phyloP scores from a whole-genome alignment of 2,329 filamentous ascomycete genomes.

The Pleoardoris graminearum region DNA sequence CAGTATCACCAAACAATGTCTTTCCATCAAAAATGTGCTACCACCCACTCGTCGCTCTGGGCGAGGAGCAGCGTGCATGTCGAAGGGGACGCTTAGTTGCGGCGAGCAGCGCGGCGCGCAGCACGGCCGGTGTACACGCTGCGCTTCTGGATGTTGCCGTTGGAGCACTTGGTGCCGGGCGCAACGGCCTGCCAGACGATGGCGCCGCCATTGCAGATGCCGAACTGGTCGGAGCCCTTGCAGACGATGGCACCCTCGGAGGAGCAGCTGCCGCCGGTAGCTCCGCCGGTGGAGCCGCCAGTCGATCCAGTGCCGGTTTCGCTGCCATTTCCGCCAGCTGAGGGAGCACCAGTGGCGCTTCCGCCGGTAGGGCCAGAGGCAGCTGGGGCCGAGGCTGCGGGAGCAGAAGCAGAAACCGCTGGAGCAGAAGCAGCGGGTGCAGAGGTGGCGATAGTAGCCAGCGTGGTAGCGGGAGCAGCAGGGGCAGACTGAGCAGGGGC shows the following conservation, averaged over 20 bases:
- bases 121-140: conserved; percentile 34
- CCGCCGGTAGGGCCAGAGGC: neutral
- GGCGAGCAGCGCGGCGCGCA: conserved; percentile 22
- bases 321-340: neutral
- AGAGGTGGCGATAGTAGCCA: no score
- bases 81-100: conserved; percentile 1
- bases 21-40: neutral
- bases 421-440: no score
- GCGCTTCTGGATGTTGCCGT: conserved; percentile 46
- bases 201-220: conserved; percentile 49
- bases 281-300: conserved; percentile 17
- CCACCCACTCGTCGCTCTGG: no score
- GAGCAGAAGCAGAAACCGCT: conserved; percentile 24
- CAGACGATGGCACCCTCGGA: conserved; percentile 46
- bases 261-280: conserved; percentile 16
- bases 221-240: conserved; percentile 47
- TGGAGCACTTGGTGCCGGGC: conserved; percentile 49
- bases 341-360: conserved; percentile 10
- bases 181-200: conserved; percentile 49
- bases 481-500: conserved; percentile 30
- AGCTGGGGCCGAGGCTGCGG: conserved; percentile 7
- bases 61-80: no score
- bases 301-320: conserved; percentile 4
- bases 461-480: no score
- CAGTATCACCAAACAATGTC: conserved; percentile 2